Percentiles rank a stretch among this genome's conserved stretches.
Evolutionary conservation across 179 eudicot species (phyloP).

Genomic region (Corrigiola litoralis): DNA sequence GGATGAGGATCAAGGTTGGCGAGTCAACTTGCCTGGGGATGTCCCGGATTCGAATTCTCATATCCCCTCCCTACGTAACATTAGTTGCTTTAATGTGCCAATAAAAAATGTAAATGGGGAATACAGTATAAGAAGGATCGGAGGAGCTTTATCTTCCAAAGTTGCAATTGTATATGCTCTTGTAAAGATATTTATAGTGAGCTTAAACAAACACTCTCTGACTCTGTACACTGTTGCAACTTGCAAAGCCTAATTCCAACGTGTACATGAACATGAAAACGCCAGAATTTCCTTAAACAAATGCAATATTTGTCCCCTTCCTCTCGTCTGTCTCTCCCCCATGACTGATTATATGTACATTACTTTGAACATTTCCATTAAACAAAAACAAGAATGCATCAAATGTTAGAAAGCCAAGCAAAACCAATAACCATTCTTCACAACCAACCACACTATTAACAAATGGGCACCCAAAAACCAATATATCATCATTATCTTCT

Average conservation of each 20-base stretch:
- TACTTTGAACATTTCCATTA: neutral
- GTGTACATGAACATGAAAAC: neutral
- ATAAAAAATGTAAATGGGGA: no score
- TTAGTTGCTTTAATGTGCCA: no score
- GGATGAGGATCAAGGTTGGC: no score
- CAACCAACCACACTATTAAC: neutral
- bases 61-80: no score
- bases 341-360: neutral
- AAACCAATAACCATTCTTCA: neutral
- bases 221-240: no score
- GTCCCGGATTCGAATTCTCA: no score
- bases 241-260: no score
- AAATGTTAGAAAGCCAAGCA: neutral
- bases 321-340: neutral
- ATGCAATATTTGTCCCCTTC: neutral
- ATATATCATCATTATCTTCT: slow-evolving; percentile 14
- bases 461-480: slow-evolving; percentile 25
- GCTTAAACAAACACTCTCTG: slow-evolving; percentile 1
- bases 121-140: no score
- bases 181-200: no score
- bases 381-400: neutral
- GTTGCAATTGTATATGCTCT: no score
- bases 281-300: neutral
- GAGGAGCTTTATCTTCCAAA: no score
- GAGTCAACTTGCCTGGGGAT: no score